Percentiles rank a stretch among this genome's conserved stretches.
Conservation (phyloP, 176 grass and related monocot species). For the Alloteropsis semialata region DNA sequence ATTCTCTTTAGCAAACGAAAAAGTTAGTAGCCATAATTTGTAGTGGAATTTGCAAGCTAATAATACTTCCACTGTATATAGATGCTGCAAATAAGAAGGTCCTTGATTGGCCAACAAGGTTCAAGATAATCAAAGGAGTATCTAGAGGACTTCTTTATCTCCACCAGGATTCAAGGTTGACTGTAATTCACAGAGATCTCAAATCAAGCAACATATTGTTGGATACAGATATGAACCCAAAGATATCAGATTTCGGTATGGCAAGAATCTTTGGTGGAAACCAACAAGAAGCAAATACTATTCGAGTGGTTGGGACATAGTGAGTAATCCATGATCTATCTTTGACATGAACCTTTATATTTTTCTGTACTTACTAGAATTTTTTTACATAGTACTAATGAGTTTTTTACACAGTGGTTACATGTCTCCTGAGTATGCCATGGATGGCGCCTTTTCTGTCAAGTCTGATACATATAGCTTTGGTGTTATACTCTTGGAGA, state of each 20-base stretch:
- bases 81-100: not conserved
- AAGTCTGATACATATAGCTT: slow-evolving; percentile 60
- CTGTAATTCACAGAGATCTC: slow-evolving; percentile 43
- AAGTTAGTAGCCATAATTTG: not conserved
- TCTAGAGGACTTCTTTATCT: slow-evolving; percentile 64
- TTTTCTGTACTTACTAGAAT: not conserved
- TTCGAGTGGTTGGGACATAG: slow-evolving; percentile 57
- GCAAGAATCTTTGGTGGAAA: slow-evolving; percentile 52
- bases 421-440: slow-evolving; percentile 71
- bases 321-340: not conserved
- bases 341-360: too few relatives aligned
- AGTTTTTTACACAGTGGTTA: slow-evolving; percentile 29
- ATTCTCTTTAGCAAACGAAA: too few relatives aligned
- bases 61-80: not conserved
- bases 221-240: slow-evolving; percentile 43
- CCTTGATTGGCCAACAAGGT: slow-evolving; percentile 48
- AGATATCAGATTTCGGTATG: slow-evolving; percentile 74
- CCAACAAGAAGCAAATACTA: slow-evolving; percentile 40
- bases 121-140: slow-evolving; percentile 55
- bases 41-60: not conserved
- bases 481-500: slow-evolving; percentile 58
- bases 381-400: not conserved
- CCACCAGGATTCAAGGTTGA: slow-evolving; percentile 59
- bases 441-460: slow-evolving; percentile 52
- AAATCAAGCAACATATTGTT: slow-evolving; percentile 54